Evolutionary conservation across 352 stramenopile genomes (phyloP).

Genomic region (Nannochloropsis limnetica): DNA sequence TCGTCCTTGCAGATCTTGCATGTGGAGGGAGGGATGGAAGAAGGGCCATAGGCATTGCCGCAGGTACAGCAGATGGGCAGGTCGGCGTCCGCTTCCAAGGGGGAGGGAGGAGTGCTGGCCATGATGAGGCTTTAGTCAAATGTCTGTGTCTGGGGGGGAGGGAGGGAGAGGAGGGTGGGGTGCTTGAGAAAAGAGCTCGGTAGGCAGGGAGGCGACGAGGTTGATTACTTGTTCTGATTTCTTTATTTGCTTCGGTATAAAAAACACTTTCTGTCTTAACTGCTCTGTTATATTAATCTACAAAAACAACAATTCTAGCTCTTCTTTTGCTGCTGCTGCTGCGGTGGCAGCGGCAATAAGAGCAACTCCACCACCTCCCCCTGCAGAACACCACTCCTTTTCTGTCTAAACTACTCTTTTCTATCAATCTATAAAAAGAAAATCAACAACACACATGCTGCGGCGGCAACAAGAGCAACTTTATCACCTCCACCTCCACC

Average conservation of each 20-base stretch:
- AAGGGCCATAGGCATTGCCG: conserved; percentile 4
- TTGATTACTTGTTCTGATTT: too few species aligned
- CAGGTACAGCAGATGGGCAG: conserved; percentile 7
- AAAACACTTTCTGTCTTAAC: background rate
- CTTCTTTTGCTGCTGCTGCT: background rate
- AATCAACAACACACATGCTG: too few species aligned
- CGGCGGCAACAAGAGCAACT: background rate
- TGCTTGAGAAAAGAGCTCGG: background rate
- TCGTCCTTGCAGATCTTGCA: conserved; percentile 3
- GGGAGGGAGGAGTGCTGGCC: background rate
- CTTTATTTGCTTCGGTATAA: background rate
- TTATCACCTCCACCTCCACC: background rate
- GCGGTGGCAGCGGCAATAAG: background rate
- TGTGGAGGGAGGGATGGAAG: background rate
- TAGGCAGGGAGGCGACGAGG: too few species aligned
- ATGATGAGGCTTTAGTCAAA: background rate
- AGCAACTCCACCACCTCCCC: background rate
- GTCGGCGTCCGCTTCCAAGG: background rate
- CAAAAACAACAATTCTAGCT: background rate
- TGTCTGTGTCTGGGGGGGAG: background rate
- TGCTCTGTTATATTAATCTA: background rate
- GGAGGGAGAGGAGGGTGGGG: background rate
- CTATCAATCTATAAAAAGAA: too few species aligned
- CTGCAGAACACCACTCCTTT: background rate
- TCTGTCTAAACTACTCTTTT: too few species aligned